These are phyloP conservation scores for Hanseniaspora lachancei DNA, from an alignment of 805 yeast species.

Conservation along the genomic window DNA sequence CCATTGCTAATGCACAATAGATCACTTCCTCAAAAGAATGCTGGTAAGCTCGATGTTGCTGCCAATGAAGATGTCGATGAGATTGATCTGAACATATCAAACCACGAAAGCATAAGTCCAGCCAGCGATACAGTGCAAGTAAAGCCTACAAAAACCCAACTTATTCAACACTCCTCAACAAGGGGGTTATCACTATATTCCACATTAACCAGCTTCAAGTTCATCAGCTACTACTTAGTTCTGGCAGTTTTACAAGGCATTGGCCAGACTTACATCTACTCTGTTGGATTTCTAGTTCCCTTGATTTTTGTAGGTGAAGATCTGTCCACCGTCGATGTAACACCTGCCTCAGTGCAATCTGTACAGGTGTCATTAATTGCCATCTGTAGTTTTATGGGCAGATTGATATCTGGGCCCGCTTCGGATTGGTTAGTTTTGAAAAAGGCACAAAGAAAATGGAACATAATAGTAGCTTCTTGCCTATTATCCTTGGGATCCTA, in stretches of 20 bases:
- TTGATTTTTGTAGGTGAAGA: slow-evolving; percentile 27
- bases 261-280: slow-evolving; percentile 60
- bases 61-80: background rate
- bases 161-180: slow-evolving; percentile 12
- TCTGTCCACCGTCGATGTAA: slow-evolving; percentile 14
- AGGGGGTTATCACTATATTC: slow-evolving; percentile 14
- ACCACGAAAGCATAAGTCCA: background rate
- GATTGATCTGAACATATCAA: background rate
- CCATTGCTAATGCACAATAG: background rate
- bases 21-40: background rate
- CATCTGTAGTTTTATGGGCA: slow-evolving; percentile 49
- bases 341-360: slow-evolving; percentile 41
- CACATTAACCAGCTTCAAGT: slow-evolving; percentile 27
- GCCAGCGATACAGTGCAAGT: background rate
- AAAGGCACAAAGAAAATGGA: slow-evolving; percentile 54
- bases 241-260: slow-evolving; percentile 47
- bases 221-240: slow-evolving; percentile 41
- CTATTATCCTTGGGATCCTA: background rate
- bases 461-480: slow-evolving; percentile 32
- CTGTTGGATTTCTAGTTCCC: slow-evolving; percentile 60
- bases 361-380: slow-evolving; percentile 59
- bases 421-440: slow-evolving; percentile 47
- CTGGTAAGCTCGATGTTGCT: background rate
- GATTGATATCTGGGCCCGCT: slow-evolving; percentile 50
- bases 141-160: background rate